A percentile compares a stretch with the other conserved stretches of the same genome.
Conservation (phyloP, 495 filamentous ascomycete genomes). For the Arthonia radiata region DNA sequence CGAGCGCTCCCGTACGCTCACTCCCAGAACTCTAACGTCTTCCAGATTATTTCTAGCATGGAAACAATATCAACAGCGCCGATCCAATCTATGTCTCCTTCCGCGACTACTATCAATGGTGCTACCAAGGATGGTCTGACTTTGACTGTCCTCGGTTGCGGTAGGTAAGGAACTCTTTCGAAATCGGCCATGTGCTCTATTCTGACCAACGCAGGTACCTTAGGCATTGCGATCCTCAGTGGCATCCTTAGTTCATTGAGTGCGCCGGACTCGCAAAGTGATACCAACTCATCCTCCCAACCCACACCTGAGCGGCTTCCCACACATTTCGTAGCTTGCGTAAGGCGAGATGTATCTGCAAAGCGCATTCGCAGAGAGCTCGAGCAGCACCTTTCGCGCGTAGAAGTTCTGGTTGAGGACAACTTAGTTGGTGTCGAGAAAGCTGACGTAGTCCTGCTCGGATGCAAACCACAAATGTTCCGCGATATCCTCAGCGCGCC, state of each 20-base stretch:
- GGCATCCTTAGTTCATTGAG: constrained; percentile 46
- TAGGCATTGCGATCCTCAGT: constrained; percentile 64
- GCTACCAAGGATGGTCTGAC: constrained; percentile 25
- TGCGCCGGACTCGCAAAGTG: constrained; percentile 12
- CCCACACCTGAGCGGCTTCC: constrained; percentile 30
- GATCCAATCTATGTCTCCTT: too few species aligned
- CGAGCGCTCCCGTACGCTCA: too few species aligned
- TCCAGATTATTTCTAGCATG: too few species aligned
- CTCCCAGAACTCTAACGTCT: too few species aligned
- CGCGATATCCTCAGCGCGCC: constrained; percentile 28
- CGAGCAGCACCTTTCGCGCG: constrained; percentile 18
- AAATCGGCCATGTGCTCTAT: too few species aligned
- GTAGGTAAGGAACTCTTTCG: constrained; percentile 18
- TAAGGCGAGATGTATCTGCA: constrained; percentile 34
- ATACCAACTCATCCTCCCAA: constrained; percentile 13
- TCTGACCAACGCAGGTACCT: constrained; percentile 40
- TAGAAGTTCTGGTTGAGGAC: constrained; percentile 20
- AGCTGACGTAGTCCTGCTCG: constrained; percentile 42
- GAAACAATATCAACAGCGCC: too few species aligned
- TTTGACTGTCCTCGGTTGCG: constrained; percentile 47
- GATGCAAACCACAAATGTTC: constrained; percentile 59
- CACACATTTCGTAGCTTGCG: constrained; percentile 50
- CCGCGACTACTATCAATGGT: constrained; percentile 1
- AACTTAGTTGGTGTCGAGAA: constrained; percentile 33
- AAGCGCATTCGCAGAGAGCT: constrained; percentile 36